Base-by-base conservation (phyloP, 805 yeast genomes). In the Saccharomycopsis sp. region DNA sequence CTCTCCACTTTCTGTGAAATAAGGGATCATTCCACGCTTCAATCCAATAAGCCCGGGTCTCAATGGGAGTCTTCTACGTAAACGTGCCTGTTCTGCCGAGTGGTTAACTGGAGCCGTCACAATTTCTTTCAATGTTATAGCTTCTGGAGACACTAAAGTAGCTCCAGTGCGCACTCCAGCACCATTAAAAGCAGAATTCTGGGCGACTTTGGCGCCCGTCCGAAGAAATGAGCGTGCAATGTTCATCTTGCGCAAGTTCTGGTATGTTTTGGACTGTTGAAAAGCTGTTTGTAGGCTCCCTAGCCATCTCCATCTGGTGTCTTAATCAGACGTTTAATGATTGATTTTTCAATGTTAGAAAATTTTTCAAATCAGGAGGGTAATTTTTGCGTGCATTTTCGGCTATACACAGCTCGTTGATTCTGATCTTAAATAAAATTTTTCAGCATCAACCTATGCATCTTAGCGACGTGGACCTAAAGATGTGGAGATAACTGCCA, bases 21-120 rank as follows among this genome's bases (percentile, higher is more conserved):
- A 88, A 15, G 94, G 83, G 55, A 91, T 84, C 97, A 93, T 93
- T 17, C 97, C 98, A 59, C 86, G 77, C 70, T 94, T 94, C 63
- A 83, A 75, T 1, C 96, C 96, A 29, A 93, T 73, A 20, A 89
- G 75, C 12, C 99, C 99, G 5, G 96, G 85, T 72, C 99, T 83
- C 51, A 73, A 70, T 29, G 90, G 83, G 41, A 93, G 76, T 70
- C 84, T 79, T 69, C 85, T 87, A 71, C 97, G 81, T 55, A 76
- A 73, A 67, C 89, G 85, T 38, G 89, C 85, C 53, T 80, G 78
- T 63, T 80, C 88, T 42, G 85, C 84, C 2, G 93, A 79, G 69
- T 86, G 90, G 67, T 81, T 79, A 17, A 55, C 47, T 22, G 54
- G 47, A 1, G 41, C 19, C 1, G 56, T 47, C 17, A 47, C 24